Base-by-base conservation (phyloP, 805 yeast genomes). In the Osmozyma mogii region DNA sequence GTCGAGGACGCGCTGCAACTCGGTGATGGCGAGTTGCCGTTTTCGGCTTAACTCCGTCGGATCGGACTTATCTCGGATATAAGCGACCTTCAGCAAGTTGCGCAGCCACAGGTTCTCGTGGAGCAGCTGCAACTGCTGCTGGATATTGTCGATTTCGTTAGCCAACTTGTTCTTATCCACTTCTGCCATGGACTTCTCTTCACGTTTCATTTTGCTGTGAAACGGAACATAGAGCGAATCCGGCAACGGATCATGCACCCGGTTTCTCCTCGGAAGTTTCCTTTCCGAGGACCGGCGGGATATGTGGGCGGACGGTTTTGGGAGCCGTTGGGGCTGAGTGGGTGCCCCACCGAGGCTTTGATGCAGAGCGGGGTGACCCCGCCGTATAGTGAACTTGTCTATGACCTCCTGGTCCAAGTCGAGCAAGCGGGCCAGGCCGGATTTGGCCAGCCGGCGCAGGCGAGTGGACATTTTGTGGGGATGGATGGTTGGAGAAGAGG, bases 161-260 rank as follows among this genome's bases (percentile, higher is more conserved):
- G 68, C 55, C 25, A 75, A 58, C 32, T 68, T 64, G 28, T 64
- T 69, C 15, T 70, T 57, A 40, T 81, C 88, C 2, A 68, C 56
- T 20, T 60, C 61, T 17, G 63, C 55, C 70, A 78, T 75, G 26
- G 72, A 63, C 35, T 67, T 68, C 50, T 83, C 94, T 30, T 76
- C 78, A 32, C 70, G 70, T 38, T 69, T 72, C 75, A 79, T 72
- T 22, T 70, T 62, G 24, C 65, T 64, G 52, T 81, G 88, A 42
- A 65, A 71, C 9, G 56, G 37, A 17, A 50, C 43, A 46, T 58
- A 76, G 9, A 57, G 12, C 0, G 47, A 40, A 46, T 75, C 80
- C 1, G 51, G 42, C 27, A 82, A 53, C 4, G 75, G 72, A 33
- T 61, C 68, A 2, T 32, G 22, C 20, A 25, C 34, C 15, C 48